Base-by-base conservation (phyloP, 768 basidiomycete species). In the Tephrocybe sp. region DNA sequence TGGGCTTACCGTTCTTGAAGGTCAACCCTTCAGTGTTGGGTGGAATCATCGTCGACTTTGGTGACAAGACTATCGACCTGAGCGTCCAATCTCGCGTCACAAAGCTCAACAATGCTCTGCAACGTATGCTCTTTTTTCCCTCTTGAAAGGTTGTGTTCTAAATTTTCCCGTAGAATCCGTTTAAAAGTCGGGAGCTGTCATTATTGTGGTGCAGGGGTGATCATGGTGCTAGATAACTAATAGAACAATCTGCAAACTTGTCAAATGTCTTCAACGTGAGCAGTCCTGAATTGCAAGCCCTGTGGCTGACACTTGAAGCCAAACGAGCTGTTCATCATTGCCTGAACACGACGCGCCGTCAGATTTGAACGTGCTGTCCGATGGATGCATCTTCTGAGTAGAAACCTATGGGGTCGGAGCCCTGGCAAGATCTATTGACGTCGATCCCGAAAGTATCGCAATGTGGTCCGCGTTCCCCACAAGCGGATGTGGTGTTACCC, bases 1-100 rank as follows among this genome's bases (percentile, higher is more conserved):
- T 34, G n/a, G n/a, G n/a, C 22, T 53, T 5, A 38, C 18, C 18
- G 12, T 15, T 55, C 46, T 46, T 36, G 16, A 52, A 96, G 93
- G 89, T 98, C 63, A 94, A 98, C 76, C 85, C 93, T 36, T 73
- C 83, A n/a, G 75, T 98, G 49, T 72, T 98, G 54, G 97, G 96
- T 50, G 97, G 97, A 43, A 69, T 98, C 51, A 79, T 98, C 53
- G 87, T 99, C 41, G 97, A 99, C 73, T 93, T 99, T 64, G 96
- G 94, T 55, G 97, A 98, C 77, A 96, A 96, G 78, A 93, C 92
- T 45, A 89, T 99, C 61, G 97, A 99, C 73, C 80, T 98, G 51
- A 95, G 92, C 60, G 94, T 96, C 48, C 86, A 85, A 41, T 92
- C 92, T 27, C 90, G 92, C 47, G 92, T 98, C 62, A 96, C 86